phyloP scores from a whole-genome alignment of 441 rosid genomes.

The Hypseocharis bilobata region DNA sequence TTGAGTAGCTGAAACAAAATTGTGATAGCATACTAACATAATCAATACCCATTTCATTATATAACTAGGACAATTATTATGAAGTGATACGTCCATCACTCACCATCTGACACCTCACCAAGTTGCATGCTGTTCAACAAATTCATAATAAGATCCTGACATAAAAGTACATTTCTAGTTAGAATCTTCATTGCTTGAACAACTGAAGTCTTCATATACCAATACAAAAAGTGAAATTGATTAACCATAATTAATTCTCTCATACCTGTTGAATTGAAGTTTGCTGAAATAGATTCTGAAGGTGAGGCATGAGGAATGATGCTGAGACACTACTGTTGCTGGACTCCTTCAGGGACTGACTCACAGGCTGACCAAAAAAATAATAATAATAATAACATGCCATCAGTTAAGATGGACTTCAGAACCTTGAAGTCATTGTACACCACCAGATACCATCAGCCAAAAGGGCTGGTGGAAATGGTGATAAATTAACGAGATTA shows the following conservation, averaged over 20 bases:
- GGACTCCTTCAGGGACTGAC: conserved; percentile 48
- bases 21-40: conserved; percentile 7
- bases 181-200: neutral
- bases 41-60: neutral
- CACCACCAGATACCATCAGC: neutral
- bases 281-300: conserved; percentile 85
- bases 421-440: neutral
- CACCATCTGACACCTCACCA: conserved; percentile 56
- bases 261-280: conserved; percentile 78
- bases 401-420: neutral
- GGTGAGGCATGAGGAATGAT: conserved; percentile 57
- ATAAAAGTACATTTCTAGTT: conserved; percentile 19
- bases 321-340: conserved; percentile 33
- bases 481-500: conserved; percentile 9
- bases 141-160: conserved; percentile 65
- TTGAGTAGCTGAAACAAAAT: conserved; percentile 47
- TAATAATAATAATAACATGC: neutral
- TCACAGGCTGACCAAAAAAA: conserved; percentile 40
- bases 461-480: neutral
- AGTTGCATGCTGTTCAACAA: conserved; percentile 60
- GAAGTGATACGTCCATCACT: conserved; percentile 23
- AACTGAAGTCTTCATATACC: neutral
- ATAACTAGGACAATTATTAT: conserved; percentile 11
- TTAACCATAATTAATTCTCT: conserved; percentile 7
- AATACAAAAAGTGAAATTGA: neutral